Evolutionary conservation across 805 yeast genomes (phyloP), one percentile per base, ranked within the genome.

Genomic region (Wickerhamomyces mucosus): DNA sequence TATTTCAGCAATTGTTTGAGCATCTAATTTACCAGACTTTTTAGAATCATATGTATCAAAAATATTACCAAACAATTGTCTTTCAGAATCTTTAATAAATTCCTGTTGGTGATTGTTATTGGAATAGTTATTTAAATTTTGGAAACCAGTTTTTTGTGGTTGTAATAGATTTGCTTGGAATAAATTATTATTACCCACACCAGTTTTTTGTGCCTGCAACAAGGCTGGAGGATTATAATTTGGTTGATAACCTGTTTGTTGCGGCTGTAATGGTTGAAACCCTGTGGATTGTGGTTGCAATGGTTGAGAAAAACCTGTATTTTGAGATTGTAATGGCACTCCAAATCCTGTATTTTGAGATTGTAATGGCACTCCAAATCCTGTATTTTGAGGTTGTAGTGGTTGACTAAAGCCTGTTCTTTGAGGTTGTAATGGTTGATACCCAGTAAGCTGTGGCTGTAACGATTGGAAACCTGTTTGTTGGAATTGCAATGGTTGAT

Each of bases 21-120:
- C 95, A 35, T 76, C 79, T 38, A 89, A 65, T 40, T 58, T 72
- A 0, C 97, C 97, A 27, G 61, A 60, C 28, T 67, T 67, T 25
- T 62, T 48, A 12, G 73, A 61, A 49, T 88, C 96, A 85, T 95
- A 89, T 25, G 92, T 86, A 34, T 68, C 70, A 59, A 92, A 89
- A 37, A 89, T 83, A 30, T 78, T 82, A 48, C 82, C 94, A 58
- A 88, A 89, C 36, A 85, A 75, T 34, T 67, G 67, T 51, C 85
- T 88, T 51, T 89, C 97, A 46, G 83, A 85, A 45, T 82, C 80
- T 30, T 94, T 77, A 44, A 89, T 85, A 16, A 80, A 79, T 36
- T 78, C 75, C 13, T 73, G 67, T 28, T 57, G 52, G 49, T 32
- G 58, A 50, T 34, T 51, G 50, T 21, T 51, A 41, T 55, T 49